These are phyloP conservation scores for Golubevia pallescens DNA, from an alignment of 1,284 basidiomycete species.

Conservation along the genomic window DNA sequence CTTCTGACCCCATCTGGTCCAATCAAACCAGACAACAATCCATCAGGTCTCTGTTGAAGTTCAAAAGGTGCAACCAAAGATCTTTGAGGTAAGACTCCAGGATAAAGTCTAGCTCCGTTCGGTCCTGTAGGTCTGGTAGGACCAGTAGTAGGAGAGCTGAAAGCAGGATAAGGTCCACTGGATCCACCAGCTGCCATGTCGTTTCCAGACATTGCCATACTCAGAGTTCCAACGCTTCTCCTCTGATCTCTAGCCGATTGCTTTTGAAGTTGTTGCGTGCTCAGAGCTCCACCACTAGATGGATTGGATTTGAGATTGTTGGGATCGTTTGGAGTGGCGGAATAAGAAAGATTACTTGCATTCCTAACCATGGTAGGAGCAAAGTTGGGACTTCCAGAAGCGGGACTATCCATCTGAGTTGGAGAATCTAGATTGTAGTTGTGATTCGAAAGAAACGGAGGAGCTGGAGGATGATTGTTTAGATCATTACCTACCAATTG, in stretches of 20 bases:
- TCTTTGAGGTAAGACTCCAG: conserved; percentile 54
- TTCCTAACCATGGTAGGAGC: too few species aligned
- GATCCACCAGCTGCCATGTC: conserved; percentile 37
- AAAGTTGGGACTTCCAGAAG: too few species aligned
- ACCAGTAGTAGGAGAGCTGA: conserved; percentile 16
- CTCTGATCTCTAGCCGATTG: conserved; percentile 43
- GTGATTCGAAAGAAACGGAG: neutral
- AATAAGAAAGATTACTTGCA: neutral
- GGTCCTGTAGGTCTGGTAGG: conserved; percentile 9
- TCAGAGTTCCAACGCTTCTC: conserved; percentile 45
- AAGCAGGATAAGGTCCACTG: conserved; percentile 52
- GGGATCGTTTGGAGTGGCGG: neutral
- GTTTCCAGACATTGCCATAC: conserved; percentile 37
- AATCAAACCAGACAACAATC: conserved; percentile 43
- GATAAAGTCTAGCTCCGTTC: conserved; percentile 30
- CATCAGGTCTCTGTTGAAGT: conserved; percentile 57
- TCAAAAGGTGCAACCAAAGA: conserved; percentile 59
- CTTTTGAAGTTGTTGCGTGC: conserved; percentile 51
- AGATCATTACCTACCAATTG: conserved; percentile 36
- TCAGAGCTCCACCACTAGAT: conserved; percentile 17
- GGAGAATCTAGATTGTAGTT: too few species aligned
- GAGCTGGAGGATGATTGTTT: neutral
- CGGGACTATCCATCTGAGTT: too few species aligned
- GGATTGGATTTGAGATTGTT: conserved; percentile 6
- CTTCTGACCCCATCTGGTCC: conserved; percentile 49